Base-by-base conservation (phyloP, 2,329 filamentous ascomycete species). In the Hymenoscyphus repandus region DNA sequence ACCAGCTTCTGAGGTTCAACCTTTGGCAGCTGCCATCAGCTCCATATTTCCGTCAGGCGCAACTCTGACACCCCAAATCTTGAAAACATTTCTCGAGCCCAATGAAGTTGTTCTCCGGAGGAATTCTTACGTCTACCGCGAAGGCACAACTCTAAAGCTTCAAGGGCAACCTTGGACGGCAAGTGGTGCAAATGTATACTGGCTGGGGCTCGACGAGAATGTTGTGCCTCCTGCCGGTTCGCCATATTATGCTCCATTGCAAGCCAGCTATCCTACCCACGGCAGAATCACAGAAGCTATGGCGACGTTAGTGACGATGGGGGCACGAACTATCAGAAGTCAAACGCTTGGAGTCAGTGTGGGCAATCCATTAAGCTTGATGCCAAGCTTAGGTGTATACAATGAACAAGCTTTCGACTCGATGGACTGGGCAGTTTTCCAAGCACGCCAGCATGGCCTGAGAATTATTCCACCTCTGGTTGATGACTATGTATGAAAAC, bases 201-300 rank as follows among this genome's bases (percentile, higher is more conserved):
- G 73, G 73, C 68, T 76, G 9, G 74, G 73, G 1, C 67, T 76
- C 1, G 74, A 76, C 59, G 74, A 77, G 59, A 76, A 76, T 58
- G 72, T 77, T 11, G 63, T 66, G 1, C 73, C 73, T 5, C 69
- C 72, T 0, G 56, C 58, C 1, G 72, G 70, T 5, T 61, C 70
- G 52, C 73, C 73, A n/a, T 75, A 68, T 58, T 73, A 75, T 53
- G 66, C 68, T 1, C 67, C 68, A 1, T 63, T 65, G 34, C 71
- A 71, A 39, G 68, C 72, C 20, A 74, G 70, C 58, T 76, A 76
- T 54, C 73, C 74, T 10, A 71, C 70, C 5, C 68, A 69, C 45
- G 72, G 72, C 18, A 68, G 74, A 27, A 68, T 70, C 50, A 74
- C 70, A 4, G 73, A 77, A 49, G 64, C 66, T 6, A 74, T 76